These are phyloP conservation scores for Nemania diffusa DNA, from an alignment of 2,329 filamentous ascomycete species.

Conservation along the genomic window DNA sequence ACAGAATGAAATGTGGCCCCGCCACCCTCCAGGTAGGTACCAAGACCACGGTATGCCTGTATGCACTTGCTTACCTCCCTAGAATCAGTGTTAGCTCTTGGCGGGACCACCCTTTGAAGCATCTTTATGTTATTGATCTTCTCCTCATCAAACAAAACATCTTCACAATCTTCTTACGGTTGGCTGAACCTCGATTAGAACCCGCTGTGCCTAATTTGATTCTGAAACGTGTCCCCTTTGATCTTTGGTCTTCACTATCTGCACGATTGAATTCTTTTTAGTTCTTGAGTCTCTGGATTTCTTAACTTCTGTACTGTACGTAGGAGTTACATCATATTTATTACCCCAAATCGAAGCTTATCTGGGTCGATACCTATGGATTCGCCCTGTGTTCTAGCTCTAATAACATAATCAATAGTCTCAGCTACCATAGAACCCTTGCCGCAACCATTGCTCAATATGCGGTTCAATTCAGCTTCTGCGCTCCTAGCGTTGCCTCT, in stretches of 20 bases:
- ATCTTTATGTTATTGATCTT: constrained; percentile 22
- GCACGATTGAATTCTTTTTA: neutral
- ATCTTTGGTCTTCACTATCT: constrained; percentile 1
- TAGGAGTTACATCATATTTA: constrained; percentile 44
- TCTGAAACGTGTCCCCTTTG: neutral
- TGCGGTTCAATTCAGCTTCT: constrained; percentile 67
- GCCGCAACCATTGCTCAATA: constrained; percentile 50
- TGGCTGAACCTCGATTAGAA: neutral
- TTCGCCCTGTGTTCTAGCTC: constrained; percentile 22
- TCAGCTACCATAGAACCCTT: constrained; percentile 3
- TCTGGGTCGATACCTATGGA: constrained; percentile 4
- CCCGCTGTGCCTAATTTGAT: constrained; percentile 2
- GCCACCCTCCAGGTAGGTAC: neutral
- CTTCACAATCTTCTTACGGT: constrained; percentile 8
- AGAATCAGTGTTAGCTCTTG: constrained; percentile 20
- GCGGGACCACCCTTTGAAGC: constrained; percentile 10
- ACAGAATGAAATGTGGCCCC: no score
- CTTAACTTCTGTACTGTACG: constrained; percentile 28
- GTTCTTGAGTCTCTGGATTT: constrained; percentile 5
- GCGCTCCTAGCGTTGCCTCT: constrained; percentile 66
- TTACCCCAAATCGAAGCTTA: constrained; percentile 21
- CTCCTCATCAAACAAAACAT: constrained; percentile 25
- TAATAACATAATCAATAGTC: constrained; percentile 29
- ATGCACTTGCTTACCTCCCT: neutral
- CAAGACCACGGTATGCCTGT: neutral